Base-by-base conservation (phyloP, 176 grass and related monocot genomes). In the Poa pratensis region DNA sequence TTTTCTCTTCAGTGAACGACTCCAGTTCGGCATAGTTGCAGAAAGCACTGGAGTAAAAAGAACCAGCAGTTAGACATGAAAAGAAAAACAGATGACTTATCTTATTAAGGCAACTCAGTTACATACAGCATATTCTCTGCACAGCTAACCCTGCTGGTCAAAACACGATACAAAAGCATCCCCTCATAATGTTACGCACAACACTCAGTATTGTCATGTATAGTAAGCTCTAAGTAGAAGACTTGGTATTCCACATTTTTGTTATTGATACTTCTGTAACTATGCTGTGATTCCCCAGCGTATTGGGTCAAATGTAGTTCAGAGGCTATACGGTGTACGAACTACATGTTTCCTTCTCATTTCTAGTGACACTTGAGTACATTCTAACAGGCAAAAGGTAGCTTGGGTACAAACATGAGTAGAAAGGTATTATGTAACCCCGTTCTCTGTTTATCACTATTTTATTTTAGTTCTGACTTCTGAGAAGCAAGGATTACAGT, bases 1-100 rank as follows among this genome's bases (percentile, higher is more conserved):
- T 94, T 90, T 98, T 98, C 69, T 98, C 96, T 76, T 98, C 93
- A 30, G 91, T 96, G 88, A 98, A 98, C 83, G 90, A 88, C 89
- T 98, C 96, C 22, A 98, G 86, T 77, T 98, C 96, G 81, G 93
- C 75, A 92, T 95, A 98, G 73, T 88, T 98, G 79, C 96, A 98
- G 80, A 98, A 98, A 78, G 96, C 96, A 84, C 96, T 98, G 88
- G 32, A 83, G 65, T 51, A 58, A n/a, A 89, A 86, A 52, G 60
- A 92, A 80, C 48, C 27, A 58, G 52, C 64, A 43, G 69, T 86
- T 67, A 87, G 52, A 69, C 11, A 77, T 22, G 45, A 50, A 77
- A 63, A 73, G 40, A 11, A 12, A 77, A 72, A 72, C 40, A 72
- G 70, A 43, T 48, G 42, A 18, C 35, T 51, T 51, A 30, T 65